Conservation (phyloP, 2,329 filamentous ascomycete species). For the Fusarium brachygibbosum region DNA sequence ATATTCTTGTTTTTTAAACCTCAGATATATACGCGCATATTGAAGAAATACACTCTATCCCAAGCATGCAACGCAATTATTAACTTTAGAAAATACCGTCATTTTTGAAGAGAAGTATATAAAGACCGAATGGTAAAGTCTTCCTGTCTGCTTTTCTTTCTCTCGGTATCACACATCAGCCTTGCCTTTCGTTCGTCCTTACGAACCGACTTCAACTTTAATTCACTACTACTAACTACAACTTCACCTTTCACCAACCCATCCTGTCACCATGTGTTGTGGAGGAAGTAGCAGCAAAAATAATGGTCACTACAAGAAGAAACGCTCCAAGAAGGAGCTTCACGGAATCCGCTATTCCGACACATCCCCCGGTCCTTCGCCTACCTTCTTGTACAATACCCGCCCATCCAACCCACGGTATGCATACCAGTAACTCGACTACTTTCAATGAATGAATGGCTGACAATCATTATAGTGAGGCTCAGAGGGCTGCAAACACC, state of each 20-base stretch:
- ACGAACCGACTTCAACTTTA: not conserved
- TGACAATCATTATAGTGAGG: not conserved
- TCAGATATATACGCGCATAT: no score
- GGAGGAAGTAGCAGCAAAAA: not conserved
- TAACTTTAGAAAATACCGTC: not conserved
- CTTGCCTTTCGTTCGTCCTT: not conserved
- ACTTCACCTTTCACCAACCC: not conserved
- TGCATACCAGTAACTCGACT: not conserved
- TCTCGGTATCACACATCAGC: not conserved
- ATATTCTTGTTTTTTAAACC: no score
- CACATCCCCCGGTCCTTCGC: not conserved
- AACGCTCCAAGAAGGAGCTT: not conserved
- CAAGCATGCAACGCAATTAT: not conserved
- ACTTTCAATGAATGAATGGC: accelerated
- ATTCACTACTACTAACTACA: not conserved
- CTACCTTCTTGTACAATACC: not conserved
- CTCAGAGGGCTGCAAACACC: not conserved
- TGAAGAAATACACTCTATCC: not conserved
- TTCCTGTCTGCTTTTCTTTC: not conserved
- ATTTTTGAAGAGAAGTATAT: not conserved
- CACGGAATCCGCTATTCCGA: not conserved
- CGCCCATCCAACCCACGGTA: not conserved
- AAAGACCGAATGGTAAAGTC: not conserved
- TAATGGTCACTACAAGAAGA: no score
- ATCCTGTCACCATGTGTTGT: not conserved